A percentile compares a stretch with the other conserved stretches of the same genome.
Conservation (phyloP, 345 rosid genomes). For the Microthlaspi erraticum region DNA sequence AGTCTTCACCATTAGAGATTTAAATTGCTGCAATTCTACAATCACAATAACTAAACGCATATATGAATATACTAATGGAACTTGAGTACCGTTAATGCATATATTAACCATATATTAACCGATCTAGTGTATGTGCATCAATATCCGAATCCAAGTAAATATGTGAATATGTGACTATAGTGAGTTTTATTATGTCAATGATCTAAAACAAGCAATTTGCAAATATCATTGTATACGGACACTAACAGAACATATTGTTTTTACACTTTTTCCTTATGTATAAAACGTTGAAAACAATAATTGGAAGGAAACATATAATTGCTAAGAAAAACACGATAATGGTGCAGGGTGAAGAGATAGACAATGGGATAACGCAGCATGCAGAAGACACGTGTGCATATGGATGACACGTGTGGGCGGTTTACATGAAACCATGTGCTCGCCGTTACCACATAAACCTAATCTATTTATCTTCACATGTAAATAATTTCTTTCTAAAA, state of each 20-base stretch:
- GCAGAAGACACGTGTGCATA: constrained; percentile 52
- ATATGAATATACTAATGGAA: too few relatives aligned
- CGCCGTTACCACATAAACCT: constrained; percentile 34
- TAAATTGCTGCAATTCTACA: neutral
- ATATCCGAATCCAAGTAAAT: neutral
- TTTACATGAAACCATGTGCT: constrained; percentile 59
- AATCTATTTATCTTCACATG: neutral
- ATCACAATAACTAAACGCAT: neutral
- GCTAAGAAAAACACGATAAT: constrained; percentile 34
- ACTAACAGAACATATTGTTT: neutral
- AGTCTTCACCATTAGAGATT: neutral
- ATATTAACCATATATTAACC: neutral
- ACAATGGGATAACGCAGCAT: constrained; percentile 44
- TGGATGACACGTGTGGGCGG: constrained; percentile 50
- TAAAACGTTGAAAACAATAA: constrained; percentile 27
- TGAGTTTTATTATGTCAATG: neutral
- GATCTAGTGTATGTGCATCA: constrained; percentile 1
- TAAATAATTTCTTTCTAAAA: neutral
- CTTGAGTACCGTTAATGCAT: too few relatives aligned
- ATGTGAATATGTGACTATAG: too few relatives aligned
- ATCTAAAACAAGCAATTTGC: neutral
- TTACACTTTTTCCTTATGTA: neutral
- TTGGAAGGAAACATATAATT: constrained; percentile 29
- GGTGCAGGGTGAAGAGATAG: constrained; percentile 36
- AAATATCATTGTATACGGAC: neutral